phyloP scores from a whole-genome alignment of 2,329 filamentous ascomycete species.

The Talaromyces sp. region DNA sequence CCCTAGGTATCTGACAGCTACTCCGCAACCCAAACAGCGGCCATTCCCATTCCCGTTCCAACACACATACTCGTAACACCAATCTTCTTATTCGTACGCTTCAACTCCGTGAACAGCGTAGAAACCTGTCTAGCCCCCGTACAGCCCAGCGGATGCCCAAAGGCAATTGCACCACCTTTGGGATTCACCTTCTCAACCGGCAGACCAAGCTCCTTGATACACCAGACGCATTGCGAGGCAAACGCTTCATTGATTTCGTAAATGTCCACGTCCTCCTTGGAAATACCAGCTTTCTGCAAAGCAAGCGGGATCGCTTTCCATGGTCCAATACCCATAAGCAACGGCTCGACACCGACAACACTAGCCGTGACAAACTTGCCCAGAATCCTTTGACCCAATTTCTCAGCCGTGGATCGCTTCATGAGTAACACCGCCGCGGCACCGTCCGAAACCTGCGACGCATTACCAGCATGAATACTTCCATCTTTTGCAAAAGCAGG shows the following conservation, averaged over 20 bases:
- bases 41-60: slow-evolving; percentile 97
- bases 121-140: slow-evolving; percentile 91
- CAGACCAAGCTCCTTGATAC: slow-evolving; percentile 78
- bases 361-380: slow-evolving; percentile 87
- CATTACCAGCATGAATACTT: slow-evolving; percentile 92
- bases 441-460: slow-evolving; percentile 90
- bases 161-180: slow-evolving; percentile 93
- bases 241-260: slow-evolving; percentile 99
- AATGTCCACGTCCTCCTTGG: slow-evolving; percentile 87
- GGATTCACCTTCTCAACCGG: slow-evolving; percentile 88
- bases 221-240: slow-evolving; percentile 91
- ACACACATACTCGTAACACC: slow-evolving; percentile 96
- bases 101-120: slow-evolving; percentile 84
- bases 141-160: slow-evolving; percentile 90
- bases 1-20: slow-evolving; percentile 42
- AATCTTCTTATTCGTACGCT: slow-evolving; percentile 74
- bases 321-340: slow-evolving; percentile 93
- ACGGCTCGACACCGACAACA: slow-evolving; percentile 80
- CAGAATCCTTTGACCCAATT: slow-evolving; percentile 78
- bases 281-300: slow-evolving; percentile 78
- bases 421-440: slow-evolving; percentile 93
- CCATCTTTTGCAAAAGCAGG: slow-evolving; percentile 89
- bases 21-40: slow-evolving; percentile 91
- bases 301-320: slow-evolving; percentile 95
- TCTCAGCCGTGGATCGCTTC: slow-evolving; percentile 86